Evolutionary conservation across 371 early-diverging fungal genomes (phyloP).

Genomic region (Capillidium rhysosporum): DNA sequence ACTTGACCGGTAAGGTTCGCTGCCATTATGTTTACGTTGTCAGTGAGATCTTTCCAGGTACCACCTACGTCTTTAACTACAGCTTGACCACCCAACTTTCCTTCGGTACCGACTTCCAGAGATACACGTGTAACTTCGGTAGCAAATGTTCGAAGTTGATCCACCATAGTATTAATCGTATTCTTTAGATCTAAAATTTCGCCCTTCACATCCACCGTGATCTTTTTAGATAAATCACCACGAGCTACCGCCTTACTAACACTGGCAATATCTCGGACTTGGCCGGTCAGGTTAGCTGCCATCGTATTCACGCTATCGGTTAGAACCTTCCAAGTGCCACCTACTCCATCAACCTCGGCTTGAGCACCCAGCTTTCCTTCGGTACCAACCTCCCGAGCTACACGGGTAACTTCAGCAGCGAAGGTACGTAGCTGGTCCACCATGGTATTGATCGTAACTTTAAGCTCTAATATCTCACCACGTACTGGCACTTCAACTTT

Average conservation of each 20-base stretch:
- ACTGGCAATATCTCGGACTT: constrained; percentile 25
- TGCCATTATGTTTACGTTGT: constrained; percentile 43
- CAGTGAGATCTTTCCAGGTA: constrained; percentile 48
- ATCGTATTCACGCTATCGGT: constrained; percentile 41
- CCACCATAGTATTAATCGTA: constrained; percentile 33
- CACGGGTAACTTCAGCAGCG: constrained; percentile 36
- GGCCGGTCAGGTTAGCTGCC: constrained; percentile 32
- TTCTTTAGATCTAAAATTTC: constrained; percentile 37
- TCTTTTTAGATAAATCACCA: constrained; percentile 24
- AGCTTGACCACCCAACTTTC: constrained; percentile 32
- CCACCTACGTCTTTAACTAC: constrained; percentile 37
- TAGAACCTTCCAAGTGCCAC: constrained; percentile 31
- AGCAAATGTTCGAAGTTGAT: constrained; percentile 23
- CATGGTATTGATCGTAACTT: constrained; percentile 39
- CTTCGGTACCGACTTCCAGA: constrained; percentile 28
- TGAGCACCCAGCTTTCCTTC: constrained; percentile 36
- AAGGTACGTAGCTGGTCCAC: constrained; percentile 32
- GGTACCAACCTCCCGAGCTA: constrained; percentile 38
- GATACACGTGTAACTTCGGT: constrained; percentile 31
- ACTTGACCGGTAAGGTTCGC: constrained; percentile 37
- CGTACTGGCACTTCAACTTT: constrained; percentile 23
- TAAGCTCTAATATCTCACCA: constrained; percentile 40
- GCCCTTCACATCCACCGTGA: constrained; percentile 22
- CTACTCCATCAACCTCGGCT: constrained; percentile 26
- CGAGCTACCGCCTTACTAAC: constrained; percentile 25